A percentile compares a stretch with the other conserved stretches of the same genome.
Evolutionary conservation across 1,284 basidiomycete genomes (phyloP).

Genomic region (Clitocybe nebularis): DNA sequence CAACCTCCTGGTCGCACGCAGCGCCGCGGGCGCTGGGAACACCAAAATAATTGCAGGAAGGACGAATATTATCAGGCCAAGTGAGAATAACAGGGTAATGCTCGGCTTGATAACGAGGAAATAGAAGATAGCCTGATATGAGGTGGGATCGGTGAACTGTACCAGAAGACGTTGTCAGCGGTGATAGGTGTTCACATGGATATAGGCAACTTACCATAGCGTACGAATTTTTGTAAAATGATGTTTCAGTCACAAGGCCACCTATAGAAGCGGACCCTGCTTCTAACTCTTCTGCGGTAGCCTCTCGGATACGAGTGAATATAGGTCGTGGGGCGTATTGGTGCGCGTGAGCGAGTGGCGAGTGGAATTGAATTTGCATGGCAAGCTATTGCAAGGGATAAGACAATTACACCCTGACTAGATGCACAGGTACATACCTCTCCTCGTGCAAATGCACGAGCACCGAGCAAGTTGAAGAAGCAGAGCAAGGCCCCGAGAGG

Average conservation of each 20-base stretch:
- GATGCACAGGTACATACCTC: constrained; percentile 42
- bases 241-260: constrained; percentile 44
- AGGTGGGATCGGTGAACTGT: constrained; percentile 73
- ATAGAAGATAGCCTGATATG: constrained; percentile 79
- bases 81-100: constrained; percentile 65
- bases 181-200: constrained; percentile 1
- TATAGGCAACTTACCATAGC: constrained; percentile 57
- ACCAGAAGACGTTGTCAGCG: background rate
- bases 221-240: constrained; percentile 75
- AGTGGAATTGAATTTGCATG: constrained; percentile 67
- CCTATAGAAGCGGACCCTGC: constrained; percentile 28
- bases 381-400: constrained; percentile 40
- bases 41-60: constrained; percentile 55
- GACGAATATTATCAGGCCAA: constrained; percentile 52
- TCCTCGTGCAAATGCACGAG: constrained; percentile 61
- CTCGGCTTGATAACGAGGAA: constrained; percentile 80
- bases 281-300: constrained; percentile 49
- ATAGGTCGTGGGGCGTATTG: constrained; percentile 64
- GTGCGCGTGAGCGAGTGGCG: constrained; percentile 52
- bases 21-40: constrained; percentile 60
- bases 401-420: constrained; percentile 7
- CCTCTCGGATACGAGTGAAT: constrained; percentile 55
- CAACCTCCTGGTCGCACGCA: constrained; percentile 59
- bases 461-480: constrained; percentile 71
- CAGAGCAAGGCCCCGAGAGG: constrained; percentile 74